Conservation (phyloP, 2,329 filamentous ascomycete species). For the Colletotrichum orchidophilum region DNA sequence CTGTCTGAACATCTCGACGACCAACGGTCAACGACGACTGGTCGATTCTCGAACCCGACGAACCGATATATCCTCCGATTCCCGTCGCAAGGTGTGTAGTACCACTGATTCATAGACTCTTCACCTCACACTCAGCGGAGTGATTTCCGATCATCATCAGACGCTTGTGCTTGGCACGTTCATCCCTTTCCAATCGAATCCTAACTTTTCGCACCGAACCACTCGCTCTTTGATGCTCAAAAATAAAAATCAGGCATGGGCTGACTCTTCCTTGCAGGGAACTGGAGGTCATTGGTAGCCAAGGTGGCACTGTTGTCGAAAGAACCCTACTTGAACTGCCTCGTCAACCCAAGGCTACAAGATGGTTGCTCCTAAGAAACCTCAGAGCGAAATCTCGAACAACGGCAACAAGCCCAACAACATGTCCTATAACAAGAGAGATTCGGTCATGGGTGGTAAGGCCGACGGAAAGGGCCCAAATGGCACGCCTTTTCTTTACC, state of each 20-base stretch:
- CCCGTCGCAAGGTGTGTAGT: conserved; percentile 30
- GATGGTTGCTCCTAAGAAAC: conserved; percentile 33
- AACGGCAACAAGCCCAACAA: conserved; percentile 35
- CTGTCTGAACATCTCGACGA: conserved; percentile 7
- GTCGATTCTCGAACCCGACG: conserved; percentile 12
- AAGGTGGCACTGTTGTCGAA: conserved; percentile 29
- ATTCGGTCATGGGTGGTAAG: conserved; percentile 44
- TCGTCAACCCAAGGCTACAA: conserved; percentile 14
- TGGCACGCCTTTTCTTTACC: conserved; percentile 42
- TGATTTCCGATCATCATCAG: background rate
- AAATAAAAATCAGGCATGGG: background rate
- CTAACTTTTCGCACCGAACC: background rate
- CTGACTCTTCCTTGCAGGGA: conserved; percentile 23
- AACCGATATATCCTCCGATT: conserved; percentile 22
- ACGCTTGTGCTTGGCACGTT: background rate
- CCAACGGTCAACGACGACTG: conserved; percentile 17
- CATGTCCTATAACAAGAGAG: conserved; percentile 53
- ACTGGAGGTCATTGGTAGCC: conserved; percentile 22
- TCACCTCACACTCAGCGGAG: background rate
- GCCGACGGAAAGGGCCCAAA: conserved; percentile 49
- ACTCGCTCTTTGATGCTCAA: background rate
- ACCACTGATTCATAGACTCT: background rate
- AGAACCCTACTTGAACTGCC: conserved; percentile 23
- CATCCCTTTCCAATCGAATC: background rate
- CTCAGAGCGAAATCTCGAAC: conserved; percentile 29